Base-by-base conservation (phyloP, 2,329 filamentous ascomycete species). In the Stenocarpella maydis region DNA sequence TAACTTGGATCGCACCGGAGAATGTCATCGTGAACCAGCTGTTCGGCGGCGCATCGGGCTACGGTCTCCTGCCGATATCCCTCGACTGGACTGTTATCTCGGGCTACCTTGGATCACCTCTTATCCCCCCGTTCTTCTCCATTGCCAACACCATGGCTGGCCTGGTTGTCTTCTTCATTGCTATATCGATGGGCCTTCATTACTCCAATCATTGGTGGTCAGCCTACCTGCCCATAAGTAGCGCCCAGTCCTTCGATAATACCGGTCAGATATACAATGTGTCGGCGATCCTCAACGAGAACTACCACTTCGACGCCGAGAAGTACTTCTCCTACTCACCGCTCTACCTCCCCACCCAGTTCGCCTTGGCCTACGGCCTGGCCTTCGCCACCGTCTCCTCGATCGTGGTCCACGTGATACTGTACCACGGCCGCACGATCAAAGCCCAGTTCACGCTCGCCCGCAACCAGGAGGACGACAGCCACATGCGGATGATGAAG, bases 371-470 rank as follows among this genome's bases (percentile, higher is more conserved):
- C 9, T 89, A 92, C 73, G 90, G 89, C 1, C 80, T 92, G 14
- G 88, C 87, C 0, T 92, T 92, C 75, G 90, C 90, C n/a, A 87
- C 89, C 26, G 85, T 92, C 34, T 84, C 88, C 0, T 87, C 88
- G 12, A 88, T 89, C 68, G 78, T 89, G 50, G 82, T 88, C 9
- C 87, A 89, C 69, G 86, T 87, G 52, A 77, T 74, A 2, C 76
- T 89, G 17, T 89, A 88, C 75, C 84, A 89, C 72, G 86, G 86
- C 39, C 80, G 80, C 65, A 84, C 87, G 68, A 86, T 89, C 54
- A 86, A 83, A 81, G 81, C 80, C 45, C 86, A 88, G 74, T 86
- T 86, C 76, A 85, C 81, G 75, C 78, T 86, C 69, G 86, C 85
- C 3, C 85, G 86, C 53, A 81, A 83, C 55, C 86, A 88, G 77